These are phyloP conservation scores for Chrysochromulina parva DNA, from an alignment of 78 protist genomes.

Conservation along the genomic window DNA sequence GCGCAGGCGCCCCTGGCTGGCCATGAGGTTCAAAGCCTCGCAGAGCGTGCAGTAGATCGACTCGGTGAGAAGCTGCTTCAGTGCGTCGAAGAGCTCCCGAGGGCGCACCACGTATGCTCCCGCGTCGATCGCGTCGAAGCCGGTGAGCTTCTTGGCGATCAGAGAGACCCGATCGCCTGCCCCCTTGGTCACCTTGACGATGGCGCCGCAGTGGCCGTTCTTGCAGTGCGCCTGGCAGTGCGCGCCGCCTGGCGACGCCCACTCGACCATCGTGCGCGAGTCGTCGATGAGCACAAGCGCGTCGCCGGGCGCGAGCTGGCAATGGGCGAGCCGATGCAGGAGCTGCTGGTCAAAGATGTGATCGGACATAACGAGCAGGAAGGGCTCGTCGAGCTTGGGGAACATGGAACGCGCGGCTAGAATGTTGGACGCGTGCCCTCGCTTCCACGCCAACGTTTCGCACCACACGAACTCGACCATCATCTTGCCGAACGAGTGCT, in stretches of 20 bases:
- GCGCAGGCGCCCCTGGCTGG: background rate
- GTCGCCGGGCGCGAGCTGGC: background rate
- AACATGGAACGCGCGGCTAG: background rate
- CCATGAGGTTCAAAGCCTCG: background rate
- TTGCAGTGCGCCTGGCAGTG: background rate
- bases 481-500: background rate
- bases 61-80: background rate
- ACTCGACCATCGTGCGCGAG: background rate
- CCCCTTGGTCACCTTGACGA: constrained; percentile 13
- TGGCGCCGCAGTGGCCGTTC: background rate
- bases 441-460: background rate
- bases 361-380: background rate
- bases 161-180: background rate
- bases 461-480: background rate
- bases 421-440: constrained; percentile 3
- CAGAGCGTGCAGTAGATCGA: background rate
- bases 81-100: too few species aligned
- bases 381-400: background rate
- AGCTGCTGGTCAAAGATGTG: background rate
- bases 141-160: background rate
- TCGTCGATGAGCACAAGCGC: background rate
- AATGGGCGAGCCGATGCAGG: background rate
- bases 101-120: background rate
- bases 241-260: background rate
- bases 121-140: constrained; percentile 12